Base-by-base conservation (phyloP, 768 basidiomycete species). In the Collybia sp. region DNA sequence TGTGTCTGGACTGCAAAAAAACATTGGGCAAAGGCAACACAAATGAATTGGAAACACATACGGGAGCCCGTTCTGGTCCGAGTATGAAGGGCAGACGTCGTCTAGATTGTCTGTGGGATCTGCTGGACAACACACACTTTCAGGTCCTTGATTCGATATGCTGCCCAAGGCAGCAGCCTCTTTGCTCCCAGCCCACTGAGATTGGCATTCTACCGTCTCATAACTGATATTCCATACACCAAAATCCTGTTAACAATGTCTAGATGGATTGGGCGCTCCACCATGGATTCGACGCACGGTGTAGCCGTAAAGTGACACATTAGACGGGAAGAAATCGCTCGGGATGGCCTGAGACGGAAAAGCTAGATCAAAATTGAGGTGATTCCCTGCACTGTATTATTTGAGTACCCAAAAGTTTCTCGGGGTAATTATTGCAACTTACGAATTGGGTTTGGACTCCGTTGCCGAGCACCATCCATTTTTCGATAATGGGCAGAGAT, bases 171-270 rank as follows among this genome's bases (percentile, higher is more conserved):
- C 85, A 12, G 77, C 66, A 12, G 73, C 58, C 47, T 83, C 67
- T 15, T 66, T 70, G 42, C 67, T 72, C 8, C 90, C 90, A 31
- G 69, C 62, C 90, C 89, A 92, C 43, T 76, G 61, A 2, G 68
- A 49, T 2, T 74, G 46, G 56, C 89, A 92, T 25, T 80, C 64
- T 9, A 90, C 79, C 20, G 65, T 70, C 53, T 80, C 64, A 58
- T 91, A 91, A 13, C 73, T 81, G 55, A 88, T 69, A 55, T 90
- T 89, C 89, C 90, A 93, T 15, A 91, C 80, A 42, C 90, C 88
- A 68, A 91, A 92, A 57, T 91, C 90, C 84, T 86, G 37, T 38
- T 20, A 39, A 15, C 15, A 40, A 46, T 15, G 9, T 12, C 20
- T 30, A 20, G 44, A 44, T 43, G 17, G 41, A 32, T 42, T 18